Evolutionary conservation across 805 yeast genomes (phyloP).

Genomic region (Ogataea ganodermae): DNA sequence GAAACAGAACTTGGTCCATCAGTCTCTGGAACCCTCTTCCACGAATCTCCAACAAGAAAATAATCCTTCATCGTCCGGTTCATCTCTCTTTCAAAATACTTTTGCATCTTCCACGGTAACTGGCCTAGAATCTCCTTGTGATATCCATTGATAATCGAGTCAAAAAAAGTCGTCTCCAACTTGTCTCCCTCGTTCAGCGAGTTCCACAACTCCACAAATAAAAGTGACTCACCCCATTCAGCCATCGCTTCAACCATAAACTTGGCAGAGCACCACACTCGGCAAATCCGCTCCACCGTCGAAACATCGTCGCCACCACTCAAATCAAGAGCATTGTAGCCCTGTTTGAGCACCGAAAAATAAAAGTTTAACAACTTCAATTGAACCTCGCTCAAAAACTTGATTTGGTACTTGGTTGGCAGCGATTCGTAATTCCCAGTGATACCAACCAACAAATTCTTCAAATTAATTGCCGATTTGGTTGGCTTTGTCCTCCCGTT

Average conservation of each 20-base stretch:
- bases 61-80: constrained; percentile 40
- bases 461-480: constrained; percentile 57
- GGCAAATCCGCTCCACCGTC: constrained; percentile 41
- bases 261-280: constrained; percentile 40
- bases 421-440: constrained; percentile 56
- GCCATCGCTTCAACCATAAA: constrained; percentile 41
- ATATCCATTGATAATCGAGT: constrained; percentile 44
- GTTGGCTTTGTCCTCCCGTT: constrained; percentile 56
- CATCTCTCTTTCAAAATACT: constrained; percentile 39
- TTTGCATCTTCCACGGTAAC: constrained; percentile 32
- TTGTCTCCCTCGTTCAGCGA: constrained; percentile 25
- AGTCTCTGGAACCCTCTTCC: constrained; percentile 23
- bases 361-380: constrained; percentile 56
- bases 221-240: constrained; percentile 44
- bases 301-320: constrained; percentile 27
- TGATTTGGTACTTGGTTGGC: constrained; percentile 52
- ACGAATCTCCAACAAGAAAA: constrained; percentile 32
- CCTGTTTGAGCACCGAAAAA: constrained; percentile 42
- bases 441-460: constrained; percentile 57
- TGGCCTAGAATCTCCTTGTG: constrained; percentile 31
- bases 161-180: constrained; percentile 43
- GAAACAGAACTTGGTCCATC: constrained; percentile 14
- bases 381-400: constrained; percentile 60
- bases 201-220: constrained; percentile 46
- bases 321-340: constrained; percentile 45